A percentile compares a stretch with the other conserved stretches of the same genome.
Conservation (phyloP, 805 yeast genomes). For the Priceomyces medius region DNA sequence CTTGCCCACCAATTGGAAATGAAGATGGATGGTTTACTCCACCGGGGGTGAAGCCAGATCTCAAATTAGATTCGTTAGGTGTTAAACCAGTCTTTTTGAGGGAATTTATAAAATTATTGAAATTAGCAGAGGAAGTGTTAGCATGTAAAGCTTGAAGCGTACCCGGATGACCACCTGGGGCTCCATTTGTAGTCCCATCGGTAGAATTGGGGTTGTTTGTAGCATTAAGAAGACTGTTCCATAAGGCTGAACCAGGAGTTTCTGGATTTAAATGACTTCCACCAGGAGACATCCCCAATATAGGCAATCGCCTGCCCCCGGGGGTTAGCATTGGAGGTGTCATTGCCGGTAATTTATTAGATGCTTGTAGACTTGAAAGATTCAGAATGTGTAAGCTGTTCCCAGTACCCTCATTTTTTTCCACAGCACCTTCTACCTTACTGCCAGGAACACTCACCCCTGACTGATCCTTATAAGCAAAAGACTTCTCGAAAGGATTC, state of each 20-base stretch:
- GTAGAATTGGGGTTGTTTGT: conserved; percentile 22
- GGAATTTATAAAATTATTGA: conserved; percentile 28
- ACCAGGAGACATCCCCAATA: conserved; percentile 49
- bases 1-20: conserved; percentile 35
- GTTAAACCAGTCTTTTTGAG: conserved; percentile 60
- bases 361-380: conserved; percentile 21
- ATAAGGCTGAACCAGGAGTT: conserved; percentile 50
- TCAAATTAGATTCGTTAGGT: conserved; percentile 70
- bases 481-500: conserved; percentile 92
- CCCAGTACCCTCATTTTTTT: conserved; percentile 3
- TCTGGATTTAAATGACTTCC: conserved; percentile 40
- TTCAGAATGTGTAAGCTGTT: conserved; percentile 29
- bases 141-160: conserved; percentile 3
- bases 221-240: conserved; percentile 49
- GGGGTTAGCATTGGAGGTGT: conserved; percentile 54
- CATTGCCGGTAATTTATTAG: conserved; percentile 29
- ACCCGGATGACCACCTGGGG: background rate
- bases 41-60: conserved; percentile 74
- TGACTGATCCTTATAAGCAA: conserved; percentile 60
- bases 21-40: conserved; percentile 27
- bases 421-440: conserved; percentile 2
- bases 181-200: conserved; percentile 1
- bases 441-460: background rate
- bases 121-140: conserved; percentile 13
- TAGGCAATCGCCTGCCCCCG: conserved; percentile 59